Base-by-base conservation (phyloP, 768 basidiomycete species). In the Rhodotorula paludigena region DNA sequence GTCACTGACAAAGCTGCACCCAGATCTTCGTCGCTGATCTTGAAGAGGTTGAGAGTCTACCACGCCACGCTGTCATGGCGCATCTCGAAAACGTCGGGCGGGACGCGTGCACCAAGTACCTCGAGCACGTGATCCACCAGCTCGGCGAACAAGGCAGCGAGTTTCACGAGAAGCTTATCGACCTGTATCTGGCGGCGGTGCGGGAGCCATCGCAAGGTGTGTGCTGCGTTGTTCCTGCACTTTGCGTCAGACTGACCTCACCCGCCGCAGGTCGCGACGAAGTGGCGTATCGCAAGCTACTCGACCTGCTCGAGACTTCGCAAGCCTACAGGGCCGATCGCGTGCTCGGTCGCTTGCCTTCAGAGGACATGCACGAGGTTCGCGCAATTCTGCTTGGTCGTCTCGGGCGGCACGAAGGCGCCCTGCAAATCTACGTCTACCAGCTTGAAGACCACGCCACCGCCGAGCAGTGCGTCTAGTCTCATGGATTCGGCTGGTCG, bases 381-480 rank as follows among this genome's bases (percentile, higher is more conserved):
- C 86, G 92, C 48, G 96, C 96, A 0, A 86, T 97, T 65, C 82
- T 99, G 12, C 81, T 97, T 16, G 96, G 96, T 16, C 84, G 89
- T 52, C 82, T 97, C 67, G 91, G 89, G 3, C 85, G 90, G 60
- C 94, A 98, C 68, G 91, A 96, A 68, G 90, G 87, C 68, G 92
- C 94, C 1, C 83, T 98, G n/a, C 90, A 93, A 75, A 83, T 94
- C 21, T 99, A 98, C 77, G 92, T 93, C 11, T 88, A 97, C 76
- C 85, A 86, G 42, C 81, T 98, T 39, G 83, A 86, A 45, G 88
- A 93, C 75, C 91, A 87, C 77, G 68, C 79, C 35, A 91, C 91
- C 69, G 96, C 96, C 0, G 96, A 98, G 81, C 86, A 89, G 90
- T 93, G 74, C 70, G 87, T 77, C 28, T 4, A 28, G 30, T 10